Conservation (phyloP, 805 yeast species). For the Gaillardinia entomophila region DNA sequence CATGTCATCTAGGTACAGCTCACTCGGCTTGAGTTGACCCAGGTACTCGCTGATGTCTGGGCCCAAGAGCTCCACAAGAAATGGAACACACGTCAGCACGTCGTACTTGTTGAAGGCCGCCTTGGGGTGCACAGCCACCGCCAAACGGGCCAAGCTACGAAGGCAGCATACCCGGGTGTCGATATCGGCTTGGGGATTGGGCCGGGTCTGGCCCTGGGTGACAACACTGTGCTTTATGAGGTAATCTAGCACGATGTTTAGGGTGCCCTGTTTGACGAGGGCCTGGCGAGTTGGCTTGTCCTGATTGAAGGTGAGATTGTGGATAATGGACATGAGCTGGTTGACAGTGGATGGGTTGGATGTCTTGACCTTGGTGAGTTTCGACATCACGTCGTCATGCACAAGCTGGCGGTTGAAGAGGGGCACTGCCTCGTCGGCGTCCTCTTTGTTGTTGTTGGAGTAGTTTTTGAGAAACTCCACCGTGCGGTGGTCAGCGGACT, state of each 20-base stretch:
- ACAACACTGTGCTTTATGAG: conserved; percentile 25
- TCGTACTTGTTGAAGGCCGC: conserved; percentile 36
- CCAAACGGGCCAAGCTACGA: conserved; percentile 38
- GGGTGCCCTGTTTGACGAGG: conserved; percentile 43
- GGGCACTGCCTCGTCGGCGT: conserved; percentile 18
- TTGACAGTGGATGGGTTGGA: conserved; percentile 8
- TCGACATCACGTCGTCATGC: conserved; percentile 15
- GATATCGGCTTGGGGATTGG: conserved; percentile 8
- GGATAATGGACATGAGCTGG: conserved; percentile 27
- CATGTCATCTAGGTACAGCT: conserved; percentile 20
- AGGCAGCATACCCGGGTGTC: conserved; percentile 28
- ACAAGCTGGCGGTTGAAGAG: conserved; percentile 25
- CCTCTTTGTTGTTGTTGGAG: conserved; percentile 23
- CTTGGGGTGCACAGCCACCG: conserved; percentile 39
- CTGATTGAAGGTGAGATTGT: conserved; percentile 26
- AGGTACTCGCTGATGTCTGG: conserved; percentile 19
- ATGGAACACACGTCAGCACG: conserved; percentile 39
- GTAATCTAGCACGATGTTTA: conserved; percentile 33
- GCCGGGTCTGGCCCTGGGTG: conserved; percentile 13
- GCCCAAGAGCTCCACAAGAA: conserved; percentile 42
- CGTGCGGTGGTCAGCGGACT: conserved; percentile 24
- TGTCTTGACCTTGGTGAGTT: conserved; percentile 12
- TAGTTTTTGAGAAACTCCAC: conserved; percentile 32
- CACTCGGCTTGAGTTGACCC: conserved; percentile 5
- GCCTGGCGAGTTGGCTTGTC: conserved; percentile 20